Conservation (phyloP, 176 grass and related monocot genomes). For the Oryza meyeriana region DNA sequence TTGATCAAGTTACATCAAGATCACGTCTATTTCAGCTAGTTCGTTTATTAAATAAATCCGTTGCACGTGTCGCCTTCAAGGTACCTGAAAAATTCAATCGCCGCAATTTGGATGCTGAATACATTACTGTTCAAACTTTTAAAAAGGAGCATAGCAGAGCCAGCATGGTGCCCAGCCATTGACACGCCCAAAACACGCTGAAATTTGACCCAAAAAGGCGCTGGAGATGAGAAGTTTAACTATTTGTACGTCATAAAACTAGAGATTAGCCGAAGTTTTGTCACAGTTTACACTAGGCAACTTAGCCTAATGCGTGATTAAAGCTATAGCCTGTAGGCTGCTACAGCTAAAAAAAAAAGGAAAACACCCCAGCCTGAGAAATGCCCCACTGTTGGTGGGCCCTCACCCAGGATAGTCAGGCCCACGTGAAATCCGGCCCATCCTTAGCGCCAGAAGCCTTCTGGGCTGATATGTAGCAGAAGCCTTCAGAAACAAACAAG, state of each 20-base stretch:
- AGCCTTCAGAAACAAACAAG: not conserved
- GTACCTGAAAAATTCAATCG: not conserved
- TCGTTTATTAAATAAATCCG: not conserved
- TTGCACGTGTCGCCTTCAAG: slow-evolving; percentile 3
- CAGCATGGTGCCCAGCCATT: not conserved
- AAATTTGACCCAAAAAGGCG: not conserved
- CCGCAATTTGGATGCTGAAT: slow-evolving; percentile 5
- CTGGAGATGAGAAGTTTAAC: not conserved
- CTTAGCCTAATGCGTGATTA: too few relatives aligned
- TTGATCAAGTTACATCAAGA: not conserved
- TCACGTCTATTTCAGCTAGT: not conserved
- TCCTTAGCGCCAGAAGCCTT: too few relatives aligned
- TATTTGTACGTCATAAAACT: too few relatives aligned
- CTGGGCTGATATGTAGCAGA: not conserved
- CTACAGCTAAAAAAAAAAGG: too few relatives aligned
- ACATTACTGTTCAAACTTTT: not conserved
- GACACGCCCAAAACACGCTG: too few relatives aligned
- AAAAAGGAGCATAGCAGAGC: too few relatives aligned
- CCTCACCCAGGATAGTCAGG: not conserved
- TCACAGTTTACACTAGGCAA: too few relatives aligned
- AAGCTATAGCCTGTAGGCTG: too few relatives aligned
- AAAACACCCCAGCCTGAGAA: too few relatives aligned
- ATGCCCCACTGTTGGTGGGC: too few relatives aligned
- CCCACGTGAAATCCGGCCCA: not conserved
- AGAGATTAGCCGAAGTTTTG: too few relatives aligned